Percentiles rank a stretch among this genome's conserved stretches.
Conservation (phyloP, 2,329 filamentous ascomycete species). For the Ciborinia camelliae region DNA sequence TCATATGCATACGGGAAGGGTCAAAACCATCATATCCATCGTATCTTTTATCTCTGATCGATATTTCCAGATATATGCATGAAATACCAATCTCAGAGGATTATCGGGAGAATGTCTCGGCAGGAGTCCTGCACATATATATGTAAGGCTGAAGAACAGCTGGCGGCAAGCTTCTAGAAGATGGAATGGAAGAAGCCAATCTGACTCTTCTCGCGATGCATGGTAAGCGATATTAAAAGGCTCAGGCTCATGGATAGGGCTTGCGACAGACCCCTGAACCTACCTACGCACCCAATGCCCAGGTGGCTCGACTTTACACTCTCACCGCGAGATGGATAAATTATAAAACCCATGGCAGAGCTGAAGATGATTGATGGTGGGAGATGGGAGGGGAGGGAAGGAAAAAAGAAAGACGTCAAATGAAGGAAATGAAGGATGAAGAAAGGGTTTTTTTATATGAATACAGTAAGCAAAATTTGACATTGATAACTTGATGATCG, state of each 20-base stretch:
- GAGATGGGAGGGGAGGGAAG: not conserved
- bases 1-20: not conserved
- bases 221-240: constrained; percentile 1
- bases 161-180: constrained; percentile 25
- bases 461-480: not conserved
- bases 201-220: constrained; percentile 13
- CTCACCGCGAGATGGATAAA: not conserved
- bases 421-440: not conserved
- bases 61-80: not conserved
- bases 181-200: constrained; percentile 29
- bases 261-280: not conserved
- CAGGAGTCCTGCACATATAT: not conserved
- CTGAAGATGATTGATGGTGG: constrained; percentile 1
- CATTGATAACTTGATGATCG: too few relatives aligned
- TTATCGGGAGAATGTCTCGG: not conserved
- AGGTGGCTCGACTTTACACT: not conserved
- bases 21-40: not conserved
- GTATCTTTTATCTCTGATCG: not conserved
- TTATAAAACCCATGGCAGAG: not conserved
- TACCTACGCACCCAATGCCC: too few relatives aligned
- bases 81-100: too few relatives aligned
- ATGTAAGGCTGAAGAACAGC: constrained; percentile 22
- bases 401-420: too few relatives aligned
- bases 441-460: not conserved
- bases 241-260: constrained; percentile 1